Evolutionary conservation across 441 rosid genomes (phyloP).

Genomic region (Kokia cookei): DNA sequence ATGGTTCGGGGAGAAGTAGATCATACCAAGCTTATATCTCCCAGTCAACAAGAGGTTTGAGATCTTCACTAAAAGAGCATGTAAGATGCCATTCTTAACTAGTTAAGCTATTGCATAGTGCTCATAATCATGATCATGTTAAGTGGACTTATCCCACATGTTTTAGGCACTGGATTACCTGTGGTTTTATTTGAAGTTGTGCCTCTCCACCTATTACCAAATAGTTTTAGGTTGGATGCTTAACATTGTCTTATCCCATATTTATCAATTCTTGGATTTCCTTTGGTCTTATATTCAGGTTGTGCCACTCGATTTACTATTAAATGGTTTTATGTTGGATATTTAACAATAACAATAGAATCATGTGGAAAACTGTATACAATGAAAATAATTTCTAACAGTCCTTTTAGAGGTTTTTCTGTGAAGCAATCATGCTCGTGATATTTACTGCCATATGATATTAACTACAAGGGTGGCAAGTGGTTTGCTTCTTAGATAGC

Average conservation of each 20-base stretch:
- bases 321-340: background rate
- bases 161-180: background rate
- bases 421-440: background rate
- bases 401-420: background rate
- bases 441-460: background rate
- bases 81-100: conserved; percentile 43
- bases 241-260: background rate
- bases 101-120: background rate
- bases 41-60: conserved; percentile 79
- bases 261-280: background rate
- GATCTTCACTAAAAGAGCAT: conserved; percentile 73
- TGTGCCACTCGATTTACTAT: background rate
- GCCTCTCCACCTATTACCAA: background rate
- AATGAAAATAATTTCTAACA: background rate
- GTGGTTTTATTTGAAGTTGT: background rate
- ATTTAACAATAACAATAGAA: background rate
- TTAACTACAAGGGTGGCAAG: background rate
- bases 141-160: background rate
- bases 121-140: background rate
- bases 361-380: background rate
- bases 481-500: background rate
- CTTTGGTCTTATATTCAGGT: background rate
- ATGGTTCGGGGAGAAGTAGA: conserved; percentile 35
- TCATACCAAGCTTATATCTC: conserved; percentile 76
- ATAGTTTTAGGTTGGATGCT: background rate